Base-by-base conservation (phyloP, 2,329 filamentous ascomycete genomes). In the Diaporthe aspalathi region DNA sequence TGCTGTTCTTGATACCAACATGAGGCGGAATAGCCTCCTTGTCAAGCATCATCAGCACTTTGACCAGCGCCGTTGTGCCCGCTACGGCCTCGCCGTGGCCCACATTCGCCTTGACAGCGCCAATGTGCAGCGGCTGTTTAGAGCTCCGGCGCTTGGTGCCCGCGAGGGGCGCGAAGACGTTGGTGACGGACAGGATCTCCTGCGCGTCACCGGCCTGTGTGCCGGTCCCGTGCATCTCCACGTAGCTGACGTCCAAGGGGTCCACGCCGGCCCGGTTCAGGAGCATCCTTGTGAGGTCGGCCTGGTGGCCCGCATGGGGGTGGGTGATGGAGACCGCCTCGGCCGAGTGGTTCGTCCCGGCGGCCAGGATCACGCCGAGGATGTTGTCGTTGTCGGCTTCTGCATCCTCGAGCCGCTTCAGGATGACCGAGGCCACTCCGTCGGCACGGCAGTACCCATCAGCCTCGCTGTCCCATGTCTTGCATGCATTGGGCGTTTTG, bases 241-340 rank as follows among this genome's bases (percentile, higher is more conserved):
- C 87, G 75, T 90, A 92, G 76, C 84, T 86, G 70, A 93, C 84
- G 65, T 91, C 77, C 74, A 74, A 77, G 8, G 67, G 80, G 75
- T 91, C 87, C 38, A 92, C 81, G 50, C 87, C 86, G 45, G 89
- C 87, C 49, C 89, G 84, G 53, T 86, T 86, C 40, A 89, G 83
- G 45, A 90, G 85, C 66, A 84, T 86, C 74, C 84, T 86, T 78
- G 88, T 92, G 4, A 93, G 81, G 71, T 84, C 84, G 45, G 88
- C 84, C 75, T 94, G 92, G 0, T 88, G 86, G 35, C 85, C 88
- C 4, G 85, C 88, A 73, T 92, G 90, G 0, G 93, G 92, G 40
- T 90, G 89, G 0, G 92, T 94, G 72, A 95, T 94, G 0, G 91
- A 93, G 1, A 89, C 85, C 9, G 91, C 86, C 74, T 93, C 88